Conservation (phyloP, 129 eudicot genomes). For the Chrysanthemum seticuspe region DNA sequence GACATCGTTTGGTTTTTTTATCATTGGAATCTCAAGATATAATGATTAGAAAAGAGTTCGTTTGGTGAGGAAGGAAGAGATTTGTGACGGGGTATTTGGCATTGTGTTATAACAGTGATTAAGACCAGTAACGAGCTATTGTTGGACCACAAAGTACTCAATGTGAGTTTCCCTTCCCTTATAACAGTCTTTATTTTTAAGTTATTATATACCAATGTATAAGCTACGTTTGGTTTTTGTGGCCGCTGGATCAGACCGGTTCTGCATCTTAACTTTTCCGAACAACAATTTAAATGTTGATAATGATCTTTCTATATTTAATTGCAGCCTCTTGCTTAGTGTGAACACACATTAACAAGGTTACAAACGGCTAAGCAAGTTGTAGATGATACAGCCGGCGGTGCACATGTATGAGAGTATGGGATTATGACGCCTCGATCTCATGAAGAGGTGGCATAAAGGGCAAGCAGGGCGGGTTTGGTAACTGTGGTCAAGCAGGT, state of each 20-base stretch:
- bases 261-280: not conserved
- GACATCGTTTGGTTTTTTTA: no score
- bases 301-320: constrained; percentile 6
- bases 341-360: constrained; percentile 72
- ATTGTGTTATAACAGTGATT: no score
- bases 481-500: not conserved
- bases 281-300: not conserved
- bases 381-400: constrained; percentile 87
- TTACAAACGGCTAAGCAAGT: constrained; percentile 72
- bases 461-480: not conserved
- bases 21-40: no score
- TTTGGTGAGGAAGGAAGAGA: no score
- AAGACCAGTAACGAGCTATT: no score
- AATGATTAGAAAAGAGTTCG: no score
- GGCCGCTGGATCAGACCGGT: not conserved
- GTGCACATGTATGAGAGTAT: constrained; percentile 59
- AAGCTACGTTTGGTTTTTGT: no score
- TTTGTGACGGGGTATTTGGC: no score
- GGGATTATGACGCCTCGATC: not conserved
- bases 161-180: no score
- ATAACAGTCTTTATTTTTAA: no score
- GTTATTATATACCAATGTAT: no score
- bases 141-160: no score
- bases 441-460: not conserved
- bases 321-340: constrained; percentile 84